These are phyloP conservation scores for Carex parvula DNA, from an alignment of 176 grass and related monocot species.

Conservation along the genomic window DNA sequence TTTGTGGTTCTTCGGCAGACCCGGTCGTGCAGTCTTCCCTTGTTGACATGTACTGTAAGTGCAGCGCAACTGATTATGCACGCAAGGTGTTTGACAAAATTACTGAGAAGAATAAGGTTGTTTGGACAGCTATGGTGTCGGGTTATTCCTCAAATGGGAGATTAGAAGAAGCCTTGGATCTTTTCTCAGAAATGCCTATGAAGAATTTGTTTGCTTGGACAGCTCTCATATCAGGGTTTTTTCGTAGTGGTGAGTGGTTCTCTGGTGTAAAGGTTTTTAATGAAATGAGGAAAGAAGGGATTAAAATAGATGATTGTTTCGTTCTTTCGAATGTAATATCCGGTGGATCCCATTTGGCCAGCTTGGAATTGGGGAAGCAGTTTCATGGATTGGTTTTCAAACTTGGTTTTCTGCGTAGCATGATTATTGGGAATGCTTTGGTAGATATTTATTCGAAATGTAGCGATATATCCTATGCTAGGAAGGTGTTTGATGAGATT, in stretches of 20 bases:
- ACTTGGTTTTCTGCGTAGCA: slow-evolving; percentile 50
- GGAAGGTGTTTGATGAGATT: slow-evolving; percentile 65
- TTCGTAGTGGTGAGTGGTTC: slow-evolving; percentile 46
- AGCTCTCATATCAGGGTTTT: slow-evolving; percentile 64
- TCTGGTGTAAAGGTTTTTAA: slow-evolving; percentile 45
- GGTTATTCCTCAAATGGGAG: slow-evolving; percentile 49
- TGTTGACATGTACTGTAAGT: slow-evolving; percentile 85
- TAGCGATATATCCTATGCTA: slow-evolving; percentile 69
- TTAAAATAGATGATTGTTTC: slow-evolving; percentile 61
- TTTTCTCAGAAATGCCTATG: slow-evolving; percentile 58
- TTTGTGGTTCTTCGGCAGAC: slow-evolving; percentile 42
- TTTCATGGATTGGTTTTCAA: slow-evolving; percentile 50
- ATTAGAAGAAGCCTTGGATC: slow-evolving; percentile 36
- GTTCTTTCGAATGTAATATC: slow-evolving; percentile 44
- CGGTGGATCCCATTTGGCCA: slow-evolving; percentile 43
- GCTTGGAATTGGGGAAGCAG: slow-evolving; percentile 49
- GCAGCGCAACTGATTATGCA: slow-evolving; percentile 41
- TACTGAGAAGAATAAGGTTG: slow-evolving; percentile 45
- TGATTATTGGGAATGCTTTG: slow-evolving; percentile 61
- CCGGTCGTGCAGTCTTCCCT: slow-evolving; percentile 65
- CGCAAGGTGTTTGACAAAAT: slow-evolving; percentile 70
- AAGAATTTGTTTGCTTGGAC: slow-evolving; percentile 72
- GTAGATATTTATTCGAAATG: slow-evolving; percentile 97
- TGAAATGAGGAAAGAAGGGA: slow-evolving; percentile 54
- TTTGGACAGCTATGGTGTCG: slow-evolving; percentile 72